Base-by-base conservation (phyloP, 2,329 filamentous ascomycete species). In the Cercospora brassicicola region DNA sequence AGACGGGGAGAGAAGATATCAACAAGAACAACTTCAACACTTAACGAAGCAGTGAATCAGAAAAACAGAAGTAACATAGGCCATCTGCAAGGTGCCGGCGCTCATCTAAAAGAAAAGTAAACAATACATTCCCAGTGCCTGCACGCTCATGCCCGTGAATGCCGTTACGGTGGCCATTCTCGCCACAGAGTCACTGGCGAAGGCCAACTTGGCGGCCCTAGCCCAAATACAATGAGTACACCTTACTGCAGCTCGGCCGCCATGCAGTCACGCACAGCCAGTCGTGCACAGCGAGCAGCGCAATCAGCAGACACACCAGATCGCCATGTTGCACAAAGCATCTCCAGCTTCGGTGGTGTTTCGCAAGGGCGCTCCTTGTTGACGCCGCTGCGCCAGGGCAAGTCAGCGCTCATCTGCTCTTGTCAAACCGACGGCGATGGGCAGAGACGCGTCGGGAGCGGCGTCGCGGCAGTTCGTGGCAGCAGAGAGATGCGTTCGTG, bases 61-160 rank as follows among this genome's bases (percentile, higher is more conserved):
- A 15, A 59, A 26, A 23, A 33, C 48, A 53, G 42, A 64, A 65
- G 42, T 60, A 33, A 64, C 62, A 30, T 55, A 33, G 42, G 10
- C 60, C 57, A 62, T 36, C 66, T 62, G 66, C 66, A 67, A 67
- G 66, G 66, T 57, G 63, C 62, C 48, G 62, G 45, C 33, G 26
- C 66, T 68, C 66, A 62, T 68, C 66, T 65, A 64, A 67, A 67
- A 65, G 59, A 36, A 45, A 62, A 65, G 59, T 62, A 51, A 68
- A 65, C 59, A 68, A 65, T 62, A 28, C 59, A 56, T 62, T 56
- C 57, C 62, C 62, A 68, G 53, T 20, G 8, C 33, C 45, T 64
- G 45, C 36, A 62, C 60, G 45, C 33, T 30, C 42, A 60, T 55
- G 66, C 66, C 65, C 65, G 65, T 67, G 55, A 53, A 60, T 9